Percentiles rank a stretch among this genome's conserved stretches.
Evolutionary conservation across 345 rosid species (phyloP).

Genomic region (Pelargonium nanum): DNA sequence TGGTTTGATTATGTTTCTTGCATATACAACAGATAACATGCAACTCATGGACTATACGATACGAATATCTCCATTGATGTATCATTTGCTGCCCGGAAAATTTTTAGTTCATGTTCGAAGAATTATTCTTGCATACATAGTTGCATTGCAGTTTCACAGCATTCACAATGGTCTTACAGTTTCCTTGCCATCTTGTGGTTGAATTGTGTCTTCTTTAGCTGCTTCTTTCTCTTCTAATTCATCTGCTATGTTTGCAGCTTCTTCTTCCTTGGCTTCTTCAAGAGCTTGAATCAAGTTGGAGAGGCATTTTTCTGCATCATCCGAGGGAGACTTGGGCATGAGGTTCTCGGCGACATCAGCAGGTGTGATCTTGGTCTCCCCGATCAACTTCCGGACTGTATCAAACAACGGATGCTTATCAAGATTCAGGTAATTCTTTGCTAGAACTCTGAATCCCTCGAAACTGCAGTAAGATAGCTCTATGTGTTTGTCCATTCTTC

Average conservation of each 20-base stretch:
- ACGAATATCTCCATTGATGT: too few relatives aligned
- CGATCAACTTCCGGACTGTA: neutral
- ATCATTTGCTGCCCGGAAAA: neutral
- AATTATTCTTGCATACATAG: slow-evolving; percentile 1
- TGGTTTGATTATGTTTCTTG: too few relatives aligned
- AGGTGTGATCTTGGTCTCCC: neutral
- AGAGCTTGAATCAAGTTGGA: neutral
- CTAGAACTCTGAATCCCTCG: neutral
- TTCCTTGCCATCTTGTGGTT: slow-evolving; percentile 1
- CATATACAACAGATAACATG: too few relatives aligned
- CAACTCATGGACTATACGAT: too few relatives aligned
- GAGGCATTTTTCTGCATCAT: slow-evolving; percentile 3
- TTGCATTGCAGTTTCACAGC: neutral
- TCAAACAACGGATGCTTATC: neutral
- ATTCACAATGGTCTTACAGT: neutral
- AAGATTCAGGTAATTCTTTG: slow-evolving; percentile 2
- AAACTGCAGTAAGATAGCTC: slow-evolving; percentile 28
- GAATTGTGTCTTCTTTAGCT: slow-evolving; percentile 10
- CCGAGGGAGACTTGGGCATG: slow-evolving; percentile 14
- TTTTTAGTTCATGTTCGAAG: neutral
- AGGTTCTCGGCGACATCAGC: slow-evolving; percentile 39
- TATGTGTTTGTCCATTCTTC: slow-evolving; percentile 42
- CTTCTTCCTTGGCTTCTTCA: neutral
- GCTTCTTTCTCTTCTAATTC: neutral
- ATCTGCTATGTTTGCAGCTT: slow-evolving; percentile 3